phyloP scores from a whole-genome alignment of 345 rosid species.

The Salix exigua region DNA sequence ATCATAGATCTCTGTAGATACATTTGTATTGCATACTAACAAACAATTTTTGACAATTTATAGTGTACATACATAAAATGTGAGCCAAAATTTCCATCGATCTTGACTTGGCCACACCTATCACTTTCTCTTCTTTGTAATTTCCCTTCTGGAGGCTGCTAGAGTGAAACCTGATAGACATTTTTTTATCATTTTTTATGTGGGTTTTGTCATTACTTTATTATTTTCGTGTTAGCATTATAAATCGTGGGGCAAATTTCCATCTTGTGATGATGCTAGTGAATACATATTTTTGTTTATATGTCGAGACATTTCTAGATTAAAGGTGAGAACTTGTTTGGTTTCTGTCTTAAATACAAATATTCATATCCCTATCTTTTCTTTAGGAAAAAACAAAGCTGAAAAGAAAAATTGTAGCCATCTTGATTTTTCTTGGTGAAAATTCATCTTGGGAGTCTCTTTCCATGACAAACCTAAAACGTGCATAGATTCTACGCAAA shows the following conservation, averaged over 20 bases:
- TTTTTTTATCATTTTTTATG: not conserved
- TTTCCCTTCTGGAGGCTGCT: constrained; percentile 27
- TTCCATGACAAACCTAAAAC: constrained; percentile 15
- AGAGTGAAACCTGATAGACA: not conserved
- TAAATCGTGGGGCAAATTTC: constrained; percentile 16
- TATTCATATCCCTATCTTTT: not conserved
- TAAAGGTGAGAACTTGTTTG: constrained; percentile 5
- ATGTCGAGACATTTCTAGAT: not conserved
- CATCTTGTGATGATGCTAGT: constrained; percentile 15
- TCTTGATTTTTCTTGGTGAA: not conserved
- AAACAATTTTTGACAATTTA: not conserved
- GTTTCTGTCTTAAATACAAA: constrained; percentile 1
- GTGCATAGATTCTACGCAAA: no score
- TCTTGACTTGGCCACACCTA: not conserved
- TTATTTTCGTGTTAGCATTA: not conserved
- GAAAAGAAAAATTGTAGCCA: not conserved
- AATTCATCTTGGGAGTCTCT: constrained; percentile 1
- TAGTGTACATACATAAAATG: not conserved
- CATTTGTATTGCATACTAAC: not conserved
- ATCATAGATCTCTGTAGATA: not conserved
- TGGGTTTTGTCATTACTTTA: constrained; percentile 19
- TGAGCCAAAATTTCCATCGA: not conserved
- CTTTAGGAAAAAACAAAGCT: not conserved
- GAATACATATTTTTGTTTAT: not conserved
- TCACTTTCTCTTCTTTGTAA: constrained; percentile 17